Evolutionary conservation across 2,329 filamentous ascomycete species (phyloP), one percentile per base, ranked within the genome.

Genomic region (Cercospora zeae-maydis): DNA sequence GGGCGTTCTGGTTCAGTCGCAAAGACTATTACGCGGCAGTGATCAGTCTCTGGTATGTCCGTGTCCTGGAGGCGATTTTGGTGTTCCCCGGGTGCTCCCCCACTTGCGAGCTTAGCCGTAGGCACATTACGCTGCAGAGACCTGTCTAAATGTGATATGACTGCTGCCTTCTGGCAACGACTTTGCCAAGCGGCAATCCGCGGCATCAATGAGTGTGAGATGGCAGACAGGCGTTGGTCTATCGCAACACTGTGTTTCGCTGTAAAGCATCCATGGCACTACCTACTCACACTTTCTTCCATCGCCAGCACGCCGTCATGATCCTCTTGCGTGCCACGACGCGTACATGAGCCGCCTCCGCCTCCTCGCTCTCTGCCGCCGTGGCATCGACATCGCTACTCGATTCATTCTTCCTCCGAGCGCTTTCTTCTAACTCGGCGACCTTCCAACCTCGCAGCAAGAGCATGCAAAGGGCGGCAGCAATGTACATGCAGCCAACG

Each of bases 391-490:
- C 58, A 5, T 70, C 69, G 8, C 67, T 64, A 3, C 62, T 63
- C 8, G 61, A 65, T 27, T 68, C 64, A 14, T 63, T 71, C 68
- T 77, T 69, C 27, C 70, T 69, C 31, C 71, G 75, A 27, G 75
- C 77, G 37, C 74, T 66, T 59, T 75, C 74, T 61, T 84, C 80
- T 37, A 83, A 64, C 63, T 85, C 80, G 0, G 78, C 80, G 69
- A 88, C 82, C 75, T 87, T 87, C 86, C 85, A 88, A 0, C 80
- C 81, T 61, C 85, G 74, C 54, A 87, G 72, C n/a, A 84, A 70
- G 75, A 82, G 81, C 69, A 86, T 69, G 63, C 81, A 82, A 0
- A 78, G 59, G 2, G 85, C 81, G 1, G 81, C 85, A 0, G 75
- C 82, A n/a, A 87, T 72, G 71, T 87, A 88, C 82, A 87, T 86